A percentile compares a stretch with the other conserved stretches of the same genome.
phyloP scores from a whole-genome alignment of 306 rosid genomes.

The Lithocarpus polystachyus region DNA sequence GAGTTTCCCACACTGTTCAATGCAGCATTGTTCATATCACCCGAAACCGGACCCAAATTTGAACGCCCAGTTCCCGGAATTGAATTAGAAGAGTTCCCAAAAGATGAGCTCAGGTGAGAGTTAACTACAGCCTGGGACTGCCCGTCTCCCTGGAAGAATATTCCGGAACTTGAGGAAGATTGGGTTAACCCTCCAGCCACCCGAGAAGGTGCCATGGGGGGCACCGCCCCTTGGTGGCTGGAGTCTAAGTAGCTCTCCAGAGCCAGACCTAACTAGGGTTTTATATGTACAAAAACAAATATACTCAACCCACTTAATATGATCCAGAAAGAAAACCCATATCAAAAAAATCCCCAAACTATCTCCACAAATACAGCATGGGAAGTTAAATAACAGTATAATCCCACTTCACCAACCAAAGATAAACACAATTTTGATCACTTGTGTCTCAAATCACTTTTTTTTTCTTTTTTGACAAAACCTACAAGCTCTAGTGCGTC shows the following conservation, averaged over 20 bases:
- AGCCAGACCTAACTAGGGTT: constrained; percentile 54
- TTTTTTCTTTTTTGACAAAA: constrained; percentile 3
- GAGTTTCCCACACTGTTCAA: constrained; percentile 83
- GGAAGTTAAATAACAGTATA: constrained; percentile 9
- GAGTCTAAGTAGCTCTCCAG: constrained; percentile 75
- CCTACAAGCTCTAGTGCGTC: constrained; percentile 17
- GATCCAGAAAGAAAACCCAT: constrained; percentile 29
- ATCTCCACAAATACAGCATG: constrained; percentile 11
- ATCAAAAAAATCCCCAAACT: constrained; percentile 14
- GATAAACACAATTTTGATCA: background rate
- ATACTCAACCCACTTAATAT: constrained; percentile 31
- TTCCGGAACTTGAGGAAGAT: constrained; percentile 91
- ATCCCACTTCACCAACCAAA: constrained; percentile 20
- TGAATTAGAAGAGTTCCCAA: constrained; percentile 73
- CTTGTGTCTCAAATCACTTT: constrained; percentile 15
- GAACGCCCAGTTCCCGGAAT: constrained; percentile 77
- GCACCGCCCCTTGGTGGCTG: constrained; percentile 67
- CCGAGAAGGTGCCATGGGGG: constrained; percentile 89
- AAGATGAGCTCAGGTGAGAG: constrained; percentile 85
- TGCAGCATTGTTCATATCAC: constrained; percentile 82
- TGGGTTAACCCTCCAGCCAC: constrained; percentile 92
- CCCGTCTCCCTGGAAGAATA: constrained; percentile 97
- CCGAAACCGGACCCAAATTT: constrained; percentile 77
- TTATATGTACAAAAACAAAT: constrained; percentile 18
- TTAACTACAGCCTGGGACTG: constrained; percentile 69